phyloP scores from a whole-genome alignment of 129 eudicot species.

The Escallonia rubra region DNA sequence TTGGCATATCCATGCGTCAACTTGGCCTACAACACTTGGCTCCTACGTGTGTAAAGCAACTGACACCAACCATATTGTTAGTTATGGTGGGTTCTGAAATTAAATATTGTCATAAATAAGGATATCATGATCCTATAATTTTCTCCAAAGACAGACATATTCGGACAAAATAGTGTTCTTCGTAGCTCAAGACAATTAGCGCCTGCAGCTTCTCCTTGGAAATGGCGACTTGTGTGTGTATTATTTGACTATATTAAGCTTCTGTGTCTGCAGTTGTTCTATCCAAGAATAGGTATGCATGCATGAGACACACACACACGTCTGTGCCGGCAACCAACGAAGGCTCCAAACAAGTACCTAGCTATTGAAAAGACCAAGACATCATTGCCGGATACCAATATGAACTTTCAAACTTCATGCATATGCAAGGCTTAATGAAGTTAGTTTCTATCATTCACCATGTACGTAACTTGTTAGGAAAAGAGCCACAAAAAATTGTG shows the following conservation, averaged over 20 bases:
- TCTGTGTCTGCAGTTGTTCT: background rate
- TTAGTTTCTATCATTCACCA: no score
- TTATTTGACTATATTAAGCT: background rate
- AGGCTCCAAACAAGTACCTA: background rate
- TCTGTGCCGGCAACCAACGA: slow-evolving; percentile 8
- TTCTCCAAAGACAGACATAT: background rate
- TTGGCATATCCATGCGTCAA: no score
- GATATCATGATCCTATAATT: no score
- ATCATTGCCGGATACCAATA: background rate
- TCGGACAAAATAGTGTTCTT: slow-evolving; percentile 6
- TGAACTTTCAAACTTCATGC: no score
- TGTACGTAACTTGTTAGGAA: no score
- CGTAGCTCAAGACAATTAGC: slow-evolving; percentile 7
- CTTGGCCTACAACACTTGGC: background rate
- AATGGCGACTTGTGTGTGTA: background rate
- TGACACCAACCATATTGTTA: slow-evolving; percentile 17
- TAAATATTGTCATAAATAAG: background rate
- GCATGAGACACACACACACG: background rate
- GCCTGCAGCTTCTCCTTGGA: background rate
- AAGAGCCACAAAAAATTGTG: no score
- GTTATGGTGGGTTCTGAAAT: slow-evolving; percentile 8
- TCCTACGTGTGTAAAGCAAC: background rate
- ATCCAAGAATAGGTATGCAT: background rate
- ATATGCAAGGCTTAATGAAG: no score
- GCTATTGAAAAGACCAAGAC: slow-evolving; percentile 1